Evolutionary conservation across 306 rosid species (phyloP), one percentile per base, ranked within the genome.

Genomic region (Castanospermum australe): DNA sequence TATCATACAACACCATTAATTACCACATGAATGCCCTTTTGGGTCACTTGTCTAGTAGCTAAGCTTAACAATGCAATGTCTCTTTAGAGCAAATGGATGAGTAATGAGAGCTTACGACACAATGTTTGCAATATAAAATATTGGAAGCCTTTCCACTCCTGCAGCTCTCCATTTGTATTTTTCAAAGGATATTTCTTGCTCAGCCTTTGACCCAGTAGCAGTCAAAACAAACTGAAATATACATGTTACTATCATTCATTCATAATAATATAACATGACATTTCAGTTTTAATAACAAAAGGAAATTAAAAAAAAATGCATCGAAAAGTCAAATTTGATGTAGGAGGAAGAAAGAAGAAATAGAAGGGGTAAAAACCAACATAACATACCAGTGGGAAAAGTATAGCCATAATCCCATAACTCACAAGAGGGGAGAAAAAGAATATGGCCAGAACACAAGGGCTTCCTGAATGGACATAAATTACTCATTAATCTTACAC

Each of bases 191-290:
- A 94, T 85, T 86, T 89, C 96, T 85, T 81, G 89, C 81, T 95
- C 99, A 30, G 90, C 92, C 69, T 71, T 86, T 42, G 98, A 89
- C 20, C 88, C 86, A 22, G 95, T 87, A 79, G 99, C 99, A 59
- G 97, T 86, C 79, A 95, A 86, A 78, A 95, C 99, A 87, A 95
- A 95, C 98, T 94, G 87, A 73, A 86, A 89, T 24, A 61, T n/a
- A 41, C n/a, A 38, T 1, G 22, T 36, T 59, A 38, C 35, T 50
- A 55, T 41, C 32, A 82, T 42, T 62, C 30, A 38, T 68, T 61
- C 54, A 36, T 52, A 54, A 73, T 39, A 68, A 24, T 8, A 68
- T 52, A 71, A 25, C 25, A 67, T 55, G 81, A 65, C 36, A 44
- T 67, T 77, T 52, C 28, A n/a, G 12, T 52, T 62, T 54, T 42